Conservation (phyloP, 192 early-diverging fungal genomes). For the Paraglomus occultum region DNA sequence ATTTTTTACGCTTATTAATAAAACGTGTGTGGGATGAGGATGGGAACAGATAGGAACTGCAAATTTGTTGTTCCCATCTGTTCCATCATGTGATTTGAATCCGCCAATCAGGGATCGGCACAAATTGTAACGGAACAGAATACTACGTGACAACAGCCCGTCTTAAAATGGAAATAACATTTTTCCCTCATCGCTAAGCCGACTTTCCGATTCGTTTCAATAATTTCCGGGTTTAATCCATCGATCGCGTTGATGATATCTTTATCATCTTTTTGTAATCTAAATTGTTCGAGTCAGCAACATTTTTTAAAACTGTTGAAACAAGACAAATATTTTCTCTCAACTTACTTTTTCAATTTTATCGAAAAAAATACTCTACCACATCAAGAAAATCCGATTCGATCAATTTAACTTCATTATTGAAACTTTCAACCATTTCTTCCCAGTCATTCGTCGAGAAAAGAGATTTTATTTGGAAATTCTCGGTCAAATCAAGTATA, state of each 20-base stretch:
- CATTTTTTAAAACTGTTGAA: constrained; percentile 26
- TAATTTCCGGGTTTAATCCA: constrained; percentile 25
- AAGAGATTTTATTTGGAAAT: constrained; percentile 24
- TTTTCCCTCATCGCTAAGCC: constrained; percentile 26
- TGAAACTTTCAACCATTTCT: constrained; percentile 17
- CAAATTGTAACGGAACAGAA: too few species aligned
- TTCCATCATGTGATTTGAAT: too few species aligned
- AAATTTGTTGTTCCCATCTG: too few species aligned
- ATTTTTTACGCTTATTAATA: too few species aligned
- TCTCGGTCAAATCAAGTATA: constrained; percentile 28
- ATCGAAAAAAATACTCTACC: constrained; percentile 29
- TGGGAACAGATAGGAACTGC: too few species aligned
- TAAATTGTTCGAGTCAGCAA: constrained; percentile 25
- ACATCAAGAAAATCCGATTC: constrained; percentile 20
- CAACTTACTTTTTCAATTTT: constrained; percentile 32
- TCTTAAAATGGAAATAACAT: constrained; percentile 22
- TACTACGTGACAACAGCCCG: constrained; percentile 24
- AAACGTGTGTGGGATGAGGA: too few species aligned
- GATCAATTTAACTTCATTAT: constrained; percentile 22
- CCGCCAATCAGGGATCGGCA: too few species aligned
- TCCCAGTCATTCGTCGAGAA: constrained; percentile 24
- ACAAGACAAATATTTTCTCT: constrained; percentile 26
- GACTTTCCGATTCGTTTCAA: constrained; percentile 20
- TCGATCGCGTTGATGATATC: constrained; percentile 30
- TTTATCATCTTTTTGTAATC: constrained; percentile 22